Conservation (phyloP, 495 filamentous ascomycete species). For the Pseudoneurospora amorphoporcata region DNA sequence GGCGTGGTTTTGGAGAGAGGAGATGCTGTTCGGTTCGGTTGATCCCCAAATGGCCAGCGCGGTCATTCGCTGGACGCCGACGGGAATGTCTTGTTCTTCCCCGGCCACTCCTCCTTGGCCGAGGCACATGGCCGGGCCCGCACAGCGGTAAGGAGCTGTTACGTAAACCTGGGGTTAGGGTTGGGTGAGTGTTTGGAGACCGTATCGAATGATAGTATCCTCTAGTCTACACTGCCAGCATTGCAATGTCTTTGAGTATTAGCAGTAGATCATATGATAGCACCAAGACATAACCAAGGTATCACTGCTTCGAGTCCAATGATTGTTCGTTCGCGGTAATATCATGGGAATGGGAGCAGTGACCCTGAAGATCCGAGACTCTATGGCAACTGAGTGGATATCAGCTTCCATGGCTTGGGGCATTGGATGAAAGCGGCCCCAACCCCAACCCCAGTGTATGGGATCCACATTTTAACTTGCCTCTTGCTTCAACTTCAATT, state of each 20-base stretch:
- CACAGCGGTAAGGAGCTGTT: background rate
- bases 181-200: background rate
- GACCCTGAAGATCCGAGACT: background rate
- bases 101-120: conserved; percentile 9
- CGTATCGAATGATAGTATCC: background rate
- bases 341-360: background rate
- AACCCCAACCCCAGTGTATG: background rate
- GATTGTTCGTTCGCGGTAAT: background rate
- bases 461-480: background rate
- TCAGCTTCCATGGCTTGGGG: background rate
- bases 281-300: background rate
- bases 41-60: background rate
- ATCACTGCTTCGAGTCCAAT: background rate
- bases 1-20: background rate
- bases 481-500: background rate
- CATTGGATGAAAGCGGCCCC: background rate
- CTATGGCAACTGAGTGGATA: background rate
- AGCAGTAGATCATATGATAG: background rate
- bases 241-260: background rate
- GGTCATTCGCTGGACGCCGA: background rate
- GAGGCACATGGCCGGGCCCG: conserved; percentile 13
- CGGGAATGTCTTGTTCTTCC: background rate
- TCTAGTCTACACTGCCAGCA: no score
- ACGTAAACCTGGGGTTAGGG: background rate
- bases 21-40: background rate